Base-by-base conservation (phyloP, 805 yeast species). In the Priceomyces castillae region DNA sequence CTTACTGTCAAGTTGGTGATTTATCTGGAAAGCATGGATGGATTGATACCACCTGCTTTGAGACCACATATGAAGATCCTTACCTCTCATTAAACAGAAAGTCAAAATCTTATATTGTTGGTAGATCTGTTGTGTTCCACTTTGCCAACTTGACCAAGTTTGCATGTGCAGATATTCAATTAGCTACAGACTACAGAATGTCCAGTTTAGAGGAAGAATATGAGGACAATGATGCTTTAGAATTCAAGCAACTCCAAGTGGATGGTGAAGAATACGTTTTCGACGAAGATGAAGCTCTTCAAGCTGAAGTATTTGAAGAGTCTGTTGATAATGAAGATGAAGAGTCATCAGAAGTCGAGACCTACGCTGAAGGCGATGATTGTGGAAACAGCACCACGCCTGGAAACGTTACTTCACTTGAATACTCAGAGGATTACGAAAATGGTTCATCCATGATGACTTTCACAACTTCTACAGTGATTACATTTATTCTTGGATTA, bases 1-100 rank as follows among this genome's bases (percentile, higher is more conserved):
- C 81, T 6, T 67, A 59, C 28, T 84, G 89, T 59, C 81, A 81
- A 61, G 78, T 84, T 34, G 92, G 92, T 45, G 90, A 84, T 57
- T 76, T 84, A 53, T 77, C 86, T 28, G 92, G 92, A 35, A 84
- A 84, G 59, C 90, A 84, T 62, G 92, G 92, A 10, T 75, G 67
- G 65, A 81, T 85, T 55, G 75, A 82, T 57, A 74, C 86, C 16
- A 82, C 87, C 10, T 82, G 88, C 58, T 82, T 78, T 60, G 84
- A 82, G 61, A 67, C 79, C 22, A 70, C 72, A 46, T 85, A 81
- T 59, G 64, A 71, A 46, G 90, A 85, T 56, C 84, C 82, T 5
- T 84, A 74, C 59, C 60, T 85, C 42, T 81, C 90, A 0, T 73
- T 84, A 59, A 73, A 81, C 53, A 76, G 77, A 30, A 60, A 64